Conservation (phyloP, 75 land plant genomes). For the Selaginella tamariscina region DNA sequence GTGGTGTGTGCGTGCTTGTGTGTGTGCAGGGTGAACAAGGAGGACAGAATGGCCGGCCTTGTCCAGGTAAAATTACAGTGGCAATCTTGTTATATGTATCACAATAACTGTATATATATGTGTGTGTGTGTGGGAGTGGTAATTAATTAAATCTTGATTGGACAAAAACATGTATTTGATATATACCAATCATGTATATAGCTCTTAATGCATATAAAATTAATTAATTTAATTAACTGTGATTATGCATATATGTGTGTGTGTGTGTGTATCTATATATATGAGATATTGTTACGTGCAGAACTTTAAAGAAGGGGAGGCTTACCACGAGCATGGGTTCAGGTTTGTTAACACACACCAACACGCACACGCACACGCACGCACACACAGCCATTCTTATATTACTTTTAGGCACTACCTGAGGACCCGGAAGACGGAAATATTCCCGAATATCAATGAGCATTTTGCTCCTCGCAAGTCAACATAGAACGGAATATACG, state of each 20-base stretch:
- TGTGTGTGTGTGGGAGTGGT: too few relatives aligned
- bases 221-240: too few relatives aligned
- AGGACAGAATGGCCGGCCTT: slow-evolving; percentile 33
- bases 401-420: slow-evolving; percentile 58
- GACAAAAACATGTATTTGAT: slow-evolving; percentile 28
- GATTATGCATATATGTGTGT: too few relatives aligned
- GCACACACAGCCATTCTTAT: too few relatives aligned
- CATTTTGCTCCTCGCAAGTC: too few relatives aligned
- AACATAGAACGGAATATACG: too few relatives aligned
- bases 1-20: not conserved
- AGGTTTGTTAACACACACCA: slow-evolving; percentile 52
- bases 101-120: too few relatives aligned
- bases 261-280: too few relatives aligned
- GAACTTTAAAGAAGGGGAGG: slow-evolving; percentile 65
- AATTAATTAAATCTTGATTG: slow-evolving; percentile 49
- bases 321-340: slow-evolving; percentile 48
- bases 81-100: too few relatives aligned
- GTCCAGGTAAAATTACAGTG: too few relatives aligned
- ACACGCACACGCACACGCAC: slow-evolving; percentile 40
- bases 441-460: slow-evolving; percentile 43
- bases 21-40: slow-evolving; percentile 47
- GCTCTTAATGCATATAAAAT: too few relatives aligned
- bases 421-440: slow-evolving; percentile 36
- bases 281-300: slow-evolving; percentile 75
- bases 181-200: slow-evolving; percentile 48